These are phyloP conservation scores for Globisporangium spiculum DNA, from an alignment of 352 stramenopile species.

Conservation along the genomic window DNA sequence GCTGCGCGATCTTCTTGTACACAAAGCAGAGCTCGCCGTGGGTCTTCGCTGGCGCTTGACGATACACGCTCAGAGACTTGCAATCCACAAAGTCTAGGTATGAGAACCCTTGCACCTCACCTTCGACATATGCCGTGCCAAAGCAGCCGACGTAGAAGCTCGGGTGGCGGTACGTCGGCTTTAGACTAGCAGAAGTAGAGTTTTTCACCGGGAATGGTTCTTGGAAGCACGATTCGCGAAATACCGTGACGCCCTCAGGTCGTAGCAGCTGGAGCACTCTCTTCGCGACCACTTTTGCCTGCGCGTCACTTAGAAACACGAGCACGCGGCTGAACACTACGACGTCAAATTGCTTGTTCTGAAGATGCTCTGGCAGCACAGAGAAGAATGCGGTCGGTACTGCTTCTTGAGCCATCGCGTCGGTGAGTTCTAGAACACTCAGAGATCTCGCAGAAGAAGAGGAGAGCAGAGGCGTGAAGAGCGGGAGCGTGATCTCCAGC, in stretches of 20 bases:
- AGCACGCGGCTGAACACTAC: not conserved
- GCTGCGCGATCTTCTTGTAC: slow-evolving; percentile 40
- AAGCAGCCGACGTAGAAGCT: slow-evolving; percentile 53
- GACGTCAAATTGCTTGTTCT: not conserved
- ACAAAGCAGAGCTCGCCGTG: slow-evolving; percentile 68
- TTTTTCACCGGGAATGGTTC: not conserved
- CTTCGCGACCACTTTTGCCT: slow-evolving; percentile 3
- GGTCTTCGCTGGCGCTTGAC: slow-evolving; percentile 52
- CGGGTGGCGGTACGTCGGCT: slow-evolving; percentile 41
- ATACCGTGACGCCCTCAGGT: not conserved
- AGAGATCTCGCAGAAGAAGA: not conserved
- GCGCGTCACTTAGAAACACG: not conserved
- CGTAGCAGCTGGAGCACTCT: not conserved
- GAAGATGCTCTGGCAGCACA: not conserved
- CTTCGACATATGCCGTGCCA: slow-evolving; percentile 27
- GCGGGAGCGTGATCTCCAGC: not conserved
- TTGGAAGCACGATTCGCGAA: not conserved
- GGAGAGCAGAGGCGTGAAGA: not conserved
- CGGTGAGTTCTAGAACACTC: not conserved
- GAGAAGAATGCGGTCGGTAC: not conserved
- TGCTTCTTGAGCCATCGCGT: not conserved
- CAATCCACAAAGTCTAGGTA: slow-evolving; percentile 2
- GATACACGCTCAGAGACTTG: not conserved
- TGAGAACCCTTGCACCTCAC: slow-evolving; percentile 30
- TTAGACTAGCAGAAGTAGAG: not conserved